Base-by-base conservation (phyloP, 1,139 yeast species). In the Suhomyces anneliseae region DNA sequence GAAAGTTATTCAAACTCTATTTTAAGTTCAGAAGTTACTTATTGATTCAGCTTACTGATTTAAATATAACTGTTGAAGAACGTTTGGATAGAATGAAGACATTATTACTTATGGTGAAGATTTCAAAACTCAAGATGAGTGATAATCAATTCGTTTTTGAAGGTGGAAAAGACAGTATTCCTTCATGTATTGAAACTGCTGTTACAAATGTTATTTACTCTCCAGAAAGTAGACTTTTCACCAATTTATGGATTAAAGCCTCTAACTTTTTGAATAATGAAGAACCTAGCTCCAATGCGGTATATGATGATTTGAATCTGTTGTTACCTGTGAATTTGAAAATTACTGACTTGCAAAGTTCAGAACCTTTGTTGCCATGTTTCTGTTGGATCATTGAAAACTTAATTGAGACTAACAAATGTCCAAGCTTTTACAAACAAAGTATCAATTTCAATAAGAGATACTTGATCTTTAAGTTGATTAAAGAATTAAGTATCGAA, bases 181-280 rank as follows among this genome's bases (percentile, higher is more conserved):
- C 98, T 1, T 86, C 96, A 2, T 86, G 92, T 61, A 75, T 93
- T 48, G 98, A 92, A 61, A 77, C 92, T 6, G 92, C 96, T 7
- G 74, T 92, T 36, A 73, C 82, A 0, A 83, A 87, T 54, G 92
- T 92, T 0, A 78, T 92, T 26, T 72, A 89, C 41, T 76, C 92
- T 1, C 96, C 97, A 0, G 95, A 88, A 58, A 82, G 93, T 40
- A 74, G 99, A 53, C 65, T 74, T 29, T 90, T 81, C 61, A 74
- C 85, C 3, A 73, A 74, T 47, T 71, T 83, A 11, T 89, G 96
- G 96, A 64, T 79, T 1, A 70, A 69, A 45, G 77, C 83, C 2
- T 80, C 90, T 0, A 53, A 54, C 8, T 45, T 66, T 4, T 60
- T 71, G 43, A 57, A 56, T 26, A 50, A 26, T 66, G 59, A 57